Percentiles rank a stretch among this genome's conserved stretches.
Conservation (phyloP, 2,329 filamentous ascomycete genomes). For the Aureobasidium sp. region DNA sequence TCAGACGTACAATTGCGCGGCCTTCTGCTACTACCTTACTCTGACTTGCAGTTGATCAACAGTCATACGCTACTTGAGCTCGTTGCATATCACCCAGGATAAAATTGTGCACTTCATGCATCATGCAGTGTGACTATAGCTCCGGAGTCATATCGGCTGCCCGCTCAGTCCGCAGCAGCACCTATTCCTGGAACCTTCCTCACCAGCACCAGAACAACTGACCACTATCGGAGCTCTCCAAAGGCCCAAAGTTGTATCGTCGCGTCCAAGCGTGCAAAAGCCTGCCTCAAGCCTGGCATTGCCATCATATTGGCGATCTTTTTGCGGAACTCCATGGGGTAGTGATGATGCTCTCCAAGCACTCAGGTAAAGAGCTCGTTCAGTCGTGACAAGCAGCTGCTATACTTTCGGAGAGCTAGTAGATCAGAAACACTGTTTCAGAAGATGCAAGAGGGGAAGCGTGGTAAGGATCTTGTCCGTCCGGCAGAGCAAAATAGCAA, state of each 20-base stretch:
- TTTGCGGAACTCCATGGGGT: not conserved
- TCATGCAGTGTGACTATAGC: not conserved
- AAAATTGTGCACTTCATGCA: constrained; percentile 5
- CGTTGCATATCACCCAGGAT: not conserved
- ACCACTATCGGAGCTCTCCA: not conserved
- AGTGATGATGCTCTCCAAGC: not conserved
- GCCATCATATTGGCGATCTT: not conserved
- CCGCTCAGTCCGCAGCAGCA: not conserved
- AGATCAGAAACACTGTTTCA: not conserved
- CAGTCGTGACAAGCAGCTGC: not conserved
- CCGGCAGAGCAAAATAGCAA: not conserved
- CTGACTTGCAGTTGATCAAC: not conserved
- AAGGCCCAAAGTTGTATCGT: not conserved
- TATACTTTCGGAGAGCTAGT: not conserved
- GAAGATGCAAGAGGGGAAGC: not conserved
- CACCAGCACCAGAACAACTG: not conserved
- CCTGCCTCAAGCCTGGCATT: not conserved
- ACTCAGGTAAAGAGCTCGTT: not conserved
- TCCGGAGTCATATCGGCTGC: constrained; percentile 7
- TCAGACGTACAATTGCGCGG: constrained; percentile 8
- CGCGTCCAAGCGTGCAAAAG: not conserved
- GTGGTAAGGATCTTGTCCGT: not conserved
- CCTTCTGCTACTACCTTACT: not conserved
- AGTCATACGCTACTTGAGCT: not conserved
- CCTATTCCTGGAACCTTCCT: not conserved